Conservation (phyloP, 2,329 filamentous ascomycete genomes). For the Xylogone sp. region DNA sequence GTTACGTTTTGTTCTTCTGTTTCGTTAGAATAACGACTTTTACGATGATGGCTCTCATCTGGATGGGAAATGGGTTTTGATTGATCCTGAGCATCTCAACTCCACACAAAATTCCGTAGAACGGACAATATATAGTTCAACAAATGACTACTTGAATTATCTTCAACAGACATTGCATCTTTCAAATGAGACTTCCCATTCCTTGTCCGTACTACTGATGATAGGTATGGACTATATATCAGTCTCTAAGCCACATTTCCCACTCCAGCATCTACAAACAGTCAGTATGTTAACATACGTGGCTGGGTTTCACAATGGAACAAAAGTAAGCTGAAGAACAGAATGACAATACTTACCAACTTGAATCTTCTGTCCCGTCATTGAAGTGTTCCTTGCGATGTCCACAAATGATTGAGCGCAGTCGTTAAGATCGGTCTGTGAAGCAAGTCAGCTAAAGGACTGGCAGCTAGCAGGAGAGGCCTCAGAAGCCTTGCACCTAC, state of each 20-base stretch:
- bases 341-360: constrained; percentile 21
- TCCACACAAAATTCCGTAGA: neutral
- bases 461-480: too few species aligned
- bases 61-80: neutral
- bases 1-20: neutral
- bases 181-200: too few species aligned
- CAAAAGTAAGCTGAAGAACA: neutral
- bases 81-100: neutral
- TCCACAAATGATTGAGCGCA: constrained; percentile 52
- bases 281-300: neutral
- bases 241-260: neutral
- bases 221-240: too few species aligned
- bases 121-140: neutral
- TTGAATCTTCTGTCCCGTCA: constrained; percentile 29
- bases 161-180: too few species aligned
- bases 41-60: neutral
- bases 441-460: too few species aligned
- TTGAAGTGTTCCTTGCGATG: constrained; percentile 43
- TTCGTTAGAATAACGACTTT: neutral
- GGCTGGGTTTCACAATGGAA: neutral
- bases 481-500: too few species aligned
- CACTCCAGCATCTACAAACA: neutral
- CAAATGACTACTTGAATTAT: too few species aligned
- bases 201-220: too few species aligned
- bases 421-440: constrained; percentile 45